These are phyloP conservation scores for Leucocoprinus leucothites DNA, from an alignment of 768 basidiomycete species.

Conservation along the genomic window DNA sequence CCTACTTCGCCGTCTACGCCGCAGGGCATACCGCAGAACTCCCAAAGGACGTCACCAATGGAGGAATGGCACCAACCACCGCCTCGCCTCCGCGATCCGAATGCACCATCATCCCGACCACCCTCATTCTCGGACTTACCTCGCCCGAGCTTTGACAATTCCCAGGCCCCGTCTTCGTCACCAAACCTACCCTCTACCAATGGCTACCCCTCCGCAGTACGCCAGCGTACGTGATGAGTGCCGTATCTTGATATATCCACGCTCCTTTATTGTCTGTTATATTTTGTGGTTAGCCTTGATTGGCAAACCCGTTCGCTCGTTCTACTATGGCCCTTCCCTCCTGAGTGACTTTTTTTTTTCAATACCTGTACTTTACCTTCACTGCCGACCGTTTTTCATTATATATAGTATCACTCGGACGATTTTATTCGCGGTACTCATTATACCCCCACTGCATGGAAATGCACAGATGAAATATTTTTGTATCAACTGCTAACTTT, in stretches of 20 bases:
- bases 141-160: conserved; percentile 41
- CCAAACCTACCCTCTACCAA: conserved; percentile 37
- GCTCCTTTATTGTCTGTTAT: not conserved
- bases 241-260: not conserved
- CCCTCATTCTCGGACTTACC: conserved; percentile 50
- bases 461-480: conserved; percentile 13
- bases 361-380: conserved; percentile 13
- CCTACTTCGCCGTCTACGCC: conserved; percentile 45
- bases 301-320: not conserved
- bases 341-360: conserved; percentile 1
- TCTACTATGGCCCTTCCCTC: not conserved
- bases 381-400: not conserved
- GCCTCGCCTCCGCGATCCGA: conserved; percentile 36
- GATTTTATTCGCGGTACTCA: conserved; percentile 13
- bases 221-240: conserved; percentile 40
- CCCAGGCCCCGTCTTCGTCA: conserved; percentile 22
- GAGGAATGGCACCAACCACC: conserved; percentile 43
- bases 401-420: conserved; percentile 13
- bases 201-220: conserved; percentile 47
- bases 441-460: conserved; percentile 14
- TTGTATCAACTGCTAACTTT: conserved; percentile 14
- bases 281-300: conserved; percentile 3
- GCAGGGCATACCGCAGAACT: conserved; percentile 44
- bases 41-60: conserved; percentile 24
- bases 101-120: conserved; percentile 36